Percentiles rank a stretch among this genome's conserved stretches.
Conservation (phyloP, 495 filamentous ascomycete genomes). For the Polyplosphaeria fusca region DNA sequence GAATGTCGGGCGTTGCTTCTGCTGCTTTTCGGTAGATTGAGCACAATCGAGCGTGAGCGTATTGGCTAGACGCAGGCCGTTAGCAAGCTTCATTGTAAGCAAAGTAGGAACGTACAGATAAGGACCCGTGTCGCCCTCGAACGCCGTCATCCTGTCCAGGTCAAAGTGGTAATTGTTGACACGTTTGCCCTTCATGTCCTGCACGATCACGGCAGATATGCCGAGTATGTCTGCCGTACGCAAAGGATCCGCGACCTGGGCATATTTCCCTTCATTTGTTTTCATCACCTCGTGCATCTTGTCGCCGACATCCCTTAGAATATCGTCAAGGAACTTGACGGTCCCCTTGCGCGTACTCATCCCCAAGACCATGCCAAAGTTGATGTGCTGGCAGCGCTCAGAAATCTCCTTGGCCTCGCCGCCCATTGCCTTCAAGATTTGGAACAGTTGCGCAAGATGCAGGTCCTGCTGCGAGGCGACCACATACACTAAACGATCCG, state of each 20-base stretch:
- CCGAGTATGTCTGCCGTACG: slow-evolving; percentile 54
- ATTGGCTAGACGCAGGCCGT: too few species aligned
- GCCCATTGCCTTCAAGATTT: slow-evolving; percentile 66
- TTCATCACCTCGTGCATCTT: slow-evolving; percentile 73
- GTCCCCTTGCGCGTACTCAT: slow-evolving; percentile 70
- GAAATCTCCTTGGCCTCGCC: slow-evolving; percentile 60
- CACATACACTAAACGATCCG: slow-evolving; percentile 77
- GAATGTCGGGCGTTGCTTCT: slow-evolving; percentile 7
- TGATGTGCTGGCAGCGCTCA: slow-evolving; percentile 64
- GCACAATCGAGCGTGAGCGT: slow-evolving; percentile 64
- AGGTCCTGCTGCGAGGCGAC: slow-evolving; percentile 67
- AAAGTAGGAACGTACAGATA: slow-evolving; percentile 53
- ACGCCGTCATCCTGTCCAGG: slow-evolving; percentile 64
- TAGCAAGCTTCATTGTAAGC: slow-evolving; percentile 60
- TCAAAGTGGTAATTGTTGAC: slow-evolving; percentile 68
- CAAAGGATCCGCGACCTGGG: slow-evolving; percentile 60
- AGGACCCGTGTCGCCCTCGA: slow-evolving; percentile 69
- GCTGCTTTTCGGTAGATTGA: slow-evolving; percentile 48
- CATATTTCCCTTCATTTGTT: slow-evolving; percentile 61
- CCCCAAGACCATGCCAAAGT: slow-evolving; percentile 69
- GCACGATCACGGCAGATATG: slow-evolving; percentile 68
- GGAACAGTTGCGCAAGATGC: slow-evolving; percentile 71
- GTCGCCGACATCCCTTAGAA: slow-evolving; percentile 60
- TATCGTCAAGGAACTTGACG: slow-evolving; percentile 68
- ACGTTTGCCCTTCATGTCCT: slow-evolving; percentile 43